These are phyloP conservation scores for Microdochium paspali DNA, from an alignment of 2,329 filamentous ascomycete species.

Conservation along the genomic window DNA sequence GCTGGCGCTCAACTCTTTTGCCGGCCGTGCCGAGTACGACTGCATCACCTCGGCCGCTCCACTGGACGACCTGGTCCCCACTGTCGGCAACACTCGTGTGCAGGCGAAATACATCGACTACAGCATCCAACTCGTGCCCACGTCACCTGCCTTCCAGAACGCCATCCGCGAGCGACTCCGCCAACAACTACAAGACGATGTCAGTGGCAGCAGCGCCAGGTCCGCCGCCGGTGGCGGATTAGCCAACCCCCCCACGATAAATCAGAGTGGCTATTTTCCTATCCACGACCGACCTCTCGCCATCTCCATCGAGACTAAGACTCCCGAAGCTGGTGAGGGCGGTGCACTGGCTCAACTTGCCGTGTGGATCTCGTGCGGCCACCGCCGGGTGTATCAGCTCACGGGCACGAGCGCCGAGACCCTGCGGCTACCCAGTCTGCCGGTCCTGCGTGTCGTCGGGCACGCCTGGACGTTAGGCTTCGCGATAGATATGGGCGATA, in stretches of 20 bases:
- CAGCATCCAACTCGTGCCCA: not conserved
- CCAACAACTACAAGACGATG: not conserved
- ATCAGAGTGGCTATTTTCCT: not conserved
- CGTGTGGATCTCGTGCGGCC: not conserved
- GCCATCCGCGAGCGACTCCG: not conserved
- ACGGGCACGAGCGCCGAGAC: not conserved
- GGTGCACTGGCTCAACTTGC: not conserved
- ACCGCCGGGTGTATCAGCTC: not conserved
- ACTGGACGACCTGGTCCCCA: not conserved
- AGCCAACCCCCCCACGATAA: not conserved
- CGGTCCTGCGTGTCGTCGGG: not conserved
- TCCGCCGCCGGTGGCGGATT: not conserved
- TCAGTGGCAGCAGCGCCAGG: not conserved
- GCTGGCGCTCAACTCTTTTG: not conserved
- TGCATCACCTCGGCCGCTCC: not conserved
- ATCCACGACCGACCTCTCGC: not conserved
- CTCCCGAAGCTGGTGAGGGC: not conserved
- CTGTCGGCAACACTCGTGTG: not conserved
- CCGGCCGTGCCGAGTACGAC: not conserved
- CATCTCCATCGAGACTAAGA: conserved; percentile 1
- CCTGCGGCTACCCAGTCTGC: not conserved
- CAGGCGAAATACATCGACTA: not conserved
- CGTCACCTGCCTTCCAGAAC: not conserved
- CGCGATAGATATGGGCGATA: not conserved
- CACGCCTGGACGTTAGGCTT: not conserved